Base-by-base conservation (phyloP, 257 asterid species). In the Solanum chmielewskii region DNA sequence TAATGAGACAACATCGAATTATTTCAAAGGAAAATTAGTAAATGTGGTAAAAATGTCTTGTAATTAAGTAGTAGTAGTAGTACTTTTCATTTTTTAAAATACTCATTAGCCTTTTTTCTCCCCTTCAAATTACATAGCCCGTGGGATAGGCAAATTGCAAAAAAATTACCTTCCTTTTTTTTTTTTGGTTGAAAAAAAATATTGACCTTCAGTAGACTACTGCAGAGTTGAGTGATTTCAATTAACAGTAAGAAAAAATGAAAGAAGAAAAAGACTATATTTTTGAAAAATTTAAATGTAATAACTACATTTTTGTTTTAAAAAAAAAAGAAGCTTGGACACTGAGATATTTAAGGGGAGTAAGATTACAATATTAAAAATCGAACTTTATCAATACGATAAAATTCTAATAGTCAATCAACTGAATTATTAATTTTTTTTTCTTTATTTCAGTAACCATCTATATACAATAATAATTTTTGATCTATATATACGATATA, bases 291-390 rank as follows among this genome's bases (percentile, higher is more conserved):
- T 11, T n/a, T n/a, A 75, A 41, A 75, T 75, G 13, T 11, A 12
- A 23, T 0, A 75, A 39, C 7, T 41, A 15, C 42, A 15, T 13
- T 3, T 1, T 25, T 23, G 4, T 64, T 4, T 11, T 2, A 9
- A 60, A 60, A 23, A 11, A 62, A 35, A 4, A 11, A 62, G 2
- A 62, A 9, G 13, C 68, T 8, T 8, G 11, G 27, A 23, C 2
- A 21, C 25, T 21, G 68, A 60, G 14, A 9, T 60, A 60, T 23
- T 60, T 56, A 56, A 9, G 25, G n/a, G 9, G 64, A 11, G 20
- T 10, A 3, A 7, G 64, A 18, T 20, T 56, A 56, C 0, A 56
- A 20, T 3, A 20, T 7, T 1, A 0, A 1, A 0, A 56, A 56
- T 56, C 5, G 3, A 56, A 0, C n/a, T 1, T 56, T 56, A 20